phyloP scores from a whole-genome alignment of 2,329 filamentous ascomycete genomes.

The Cladosporium sp. region DNA sequence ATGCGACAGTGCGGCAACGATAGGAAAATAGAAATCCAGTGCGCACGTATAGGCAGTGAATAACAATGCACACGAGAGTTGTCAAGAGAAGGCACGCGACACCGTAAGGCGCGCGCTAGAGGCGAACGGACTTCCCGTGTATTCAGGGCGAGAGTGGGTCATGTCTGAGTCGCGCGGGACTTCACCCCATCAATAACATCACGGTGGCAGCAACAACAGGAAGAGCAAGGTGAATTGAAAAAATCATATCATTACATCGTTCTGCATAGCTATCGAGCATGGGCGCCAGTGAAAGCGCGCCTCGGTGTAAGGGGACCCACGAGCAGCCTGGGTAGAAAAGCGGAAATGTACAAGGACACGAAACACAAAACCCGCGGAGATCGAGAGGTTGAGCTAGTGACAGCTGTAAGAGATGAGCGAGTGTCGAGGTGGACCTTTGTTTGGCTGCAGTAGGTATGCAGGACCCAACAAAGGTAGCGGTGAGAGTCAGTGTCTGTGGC shows the following conservation, averaged over 20 bases:
- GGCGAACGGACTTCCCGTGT: conserved; percentile 13
- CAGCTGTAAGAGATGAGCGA: neutral
- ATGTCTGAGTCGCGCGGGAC: conserved; percentile 14
- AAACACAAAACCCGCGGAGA: neutral
- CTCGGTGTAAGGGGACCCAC: neutral
- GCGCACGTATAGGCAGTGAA: neutral
- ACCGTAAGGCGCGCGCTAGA: conserved; percentile 13
- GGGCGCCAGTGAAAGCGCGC: neutral
- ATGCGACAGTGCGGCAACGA: neutral
- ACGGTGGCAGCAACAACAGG: neutral
- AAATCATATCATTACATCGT: conserved; percentile 16
- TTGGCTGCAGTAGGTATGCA: neutral
- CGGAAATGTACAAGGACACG: conserved; percentile 1
- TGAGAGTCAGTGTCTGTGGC: neutral
- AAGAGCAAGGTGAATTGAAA: neutral
- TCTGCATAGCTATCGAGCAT: conserved; percentile 12
- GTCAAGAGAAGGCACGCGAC: conserved; percentile 8
- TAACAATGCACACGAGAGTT: neutral
- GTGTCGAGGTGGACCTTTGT: neutral
- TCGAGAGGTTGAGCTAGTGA: neutral
- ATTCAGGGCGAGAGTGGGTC: conserved; percentile 16
- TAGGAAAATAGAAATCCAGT: neutral
- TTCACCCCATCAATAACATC: conserved; percentile 7
- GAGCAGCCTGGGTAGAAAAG: neutral
- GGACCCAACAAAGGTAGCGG: neutral